phyloP scores from a whole-genome alignment of 2,329 filamentous ascomycete species.

The Ophiostoma sp. region DNA sequence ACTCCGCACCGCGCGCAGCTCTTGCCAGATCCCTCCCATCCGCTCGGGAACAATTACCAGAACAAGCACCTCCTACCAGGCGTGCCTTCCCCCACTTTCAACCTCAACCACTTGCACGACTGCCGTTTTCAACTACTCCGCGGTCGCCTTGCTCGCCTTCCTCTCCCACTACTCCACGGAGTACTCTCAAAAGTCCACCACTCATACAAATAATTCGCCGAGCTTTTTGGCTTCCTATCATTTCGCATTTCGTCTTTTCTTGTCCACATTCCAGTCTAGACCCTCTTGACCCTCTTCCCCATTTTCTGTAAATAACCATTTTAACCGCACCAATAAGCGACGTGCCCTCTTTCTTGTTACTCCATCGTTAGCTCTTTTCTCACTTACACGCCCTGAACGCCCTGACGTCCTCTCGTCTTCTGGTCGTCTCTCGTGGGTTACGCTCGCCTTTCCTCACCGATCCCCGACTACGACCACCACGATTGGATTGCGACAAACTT shows the following conservation, averaged over 20 bases:
- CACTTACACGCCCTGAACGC: background rate
- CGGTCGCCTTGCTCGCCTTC: background rate
- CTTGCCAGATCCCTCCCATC: slow-evolving; percentile 5
- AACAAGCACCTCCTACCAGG: background rate
- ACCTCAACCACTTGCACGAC: background rate
- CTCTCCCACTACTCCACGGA: background rate
- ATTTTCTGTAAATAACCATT: slow-evolving; percentile 24
- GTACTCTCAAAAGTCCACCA: background rate
- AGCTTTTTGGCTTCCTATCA: background rate
- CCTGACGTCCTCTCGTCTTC: too few relatives aligned
- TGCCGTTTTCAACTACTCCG: slow-evolving; percentile 16
- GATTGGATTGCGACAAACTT: too few relatives aligned
- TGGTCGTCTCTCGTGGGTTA: background rate
- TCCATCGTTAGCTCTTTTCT: background rate
- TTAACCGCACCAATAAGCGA: slow-evolving; percentile 39
- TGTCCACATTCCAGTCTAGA: background rate
- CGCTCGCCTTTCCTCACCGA: background rate
- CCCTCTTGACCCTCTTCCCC: background rate
- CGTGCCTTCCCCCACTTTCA: background rate
- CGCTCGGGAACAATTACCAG: slow-evolving; percentile 14
- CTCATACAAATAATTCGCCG: background rate
- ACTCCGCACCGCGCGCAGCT: background rate
- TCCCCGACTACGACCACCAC: background rate
- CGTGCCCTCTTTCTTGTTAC: background rate
- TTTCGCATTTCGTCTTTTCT: background rate